Evolutionary conservation across 1,284 basidiomycete genomes (phyloP), one percentile per base, ranked within the genome.

Genomic region (Exobasidium cylindrosporum): DNA sequence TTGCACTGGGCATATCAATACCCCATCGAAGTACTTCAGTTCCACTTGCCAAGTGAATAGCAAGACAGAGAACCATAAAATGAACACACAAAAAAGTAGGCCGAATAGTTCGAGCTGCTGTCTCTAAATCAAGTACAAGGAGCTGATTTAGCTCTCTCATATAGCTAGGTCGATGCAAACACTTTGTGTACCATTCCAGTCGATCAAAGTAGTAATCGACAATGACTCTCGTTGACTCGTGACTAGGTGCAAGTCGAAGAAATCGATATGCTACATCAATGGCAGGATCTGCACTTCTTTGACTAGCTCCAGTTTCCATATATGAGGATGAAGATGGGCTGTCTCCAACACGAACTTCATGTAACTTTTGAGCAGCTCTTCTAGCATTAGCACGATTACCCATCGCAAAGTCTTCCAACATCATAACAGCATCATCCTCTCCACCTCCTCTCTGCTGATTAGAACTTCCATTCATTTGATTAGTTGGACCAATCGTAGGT

Each of bases 201-300:
- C 72, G 64, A 6, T 67, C 54, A 54, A 76, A 76, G 67, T 76
- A 76, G 57, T 73, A 76, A 11, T 72, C 65, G 28, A 76, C 63
- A 6, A 76, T 58, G 26, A 7, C 11, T 21, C 57, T 59, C 11
- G 57, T 47, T 46, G 65, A 52, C 29, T 53, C 63, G 17, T 54
- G 54, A 44, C 57, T 26, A 0, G 69, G 69, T 1, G 65, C 49
- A 26, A 67, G 68, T 2, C 64, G 67, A 4, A 65, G 62, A 45
- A 67, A 69, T 11, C 69, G 66, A 26, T 65, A 67, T 14, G 69
- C 69, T 23, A 71, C 64, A 24, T 68, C 69, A 21, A 57, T 60
- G 14, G 64, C 58, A 21, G 69, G 64, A 32, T 69, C 69, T 23
- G 65, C 58, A 4, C 62, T 62, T 23, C 67, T 64, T 52, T 70